Evolutionary conservation across 169 alveolate species (phyloP).

Genomic region (Eimeria brunetti): DNA sequence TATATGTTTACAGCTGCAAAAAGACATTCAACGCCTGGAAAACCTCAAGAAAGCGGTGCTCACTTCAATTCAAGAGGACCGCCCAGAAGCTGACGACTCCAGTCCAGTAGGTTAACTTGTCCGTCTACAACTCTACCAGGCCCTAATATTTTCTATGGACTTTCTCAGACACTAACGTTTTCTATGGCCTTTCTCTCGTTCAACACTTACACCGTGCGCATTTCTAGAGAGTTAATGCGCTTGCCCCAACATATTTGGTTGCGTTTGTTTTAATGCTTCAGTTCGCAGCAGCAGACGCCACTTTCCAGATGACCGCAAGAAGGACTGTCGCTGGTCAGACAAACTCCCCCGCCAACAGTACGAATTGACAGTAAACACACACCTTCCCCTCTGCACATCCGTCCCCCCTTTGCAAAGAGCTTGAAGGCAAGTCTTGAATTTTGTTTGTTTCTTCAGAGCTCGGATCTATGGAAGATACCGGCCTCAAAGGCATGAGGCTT

Average conservation of each 20-base stretch:
- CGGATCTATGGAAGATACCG: conserved; percentile 21
- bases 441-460: conserved; percentile 23
- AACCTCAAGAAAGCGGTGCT: conserved; percentile 89
- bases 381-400: not conserved
- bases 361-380: not conserved
- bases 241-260: not conserved
- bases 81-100: conserved; percentile 81
- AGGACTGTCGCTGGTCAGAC: conserved; percentile 55
- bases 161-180: no score
- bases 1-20: conserved; percentile 83
- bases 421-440: not conserved
- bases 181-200: not conserved
- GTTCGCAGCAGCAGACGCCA: conserved; percentile 17
- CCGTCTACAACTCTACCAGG: no score
- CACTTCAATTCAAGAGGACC: conserved; percentile 90
- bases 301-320: conserved; percentile 50
- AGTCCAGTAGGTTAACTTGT: conserved; percentile 9
- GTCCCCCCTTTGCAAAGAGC: not conserved
- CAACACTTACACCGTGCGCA: not conserved
- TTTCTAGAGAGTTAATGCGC: not conserved
- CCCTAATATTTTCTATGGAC: no score
- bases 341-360: conserved; percentile 30
- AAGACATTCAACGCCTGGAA: conserved; percentile 90
- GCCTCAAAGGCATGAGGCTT: conserved; percentile 55
- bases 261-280: not conserved